Percentiles rank a stretch among this genome's conserved stretches.
Evolutionary conservation across 345 rosid species (phyloP).

Genomic region (Hibiscus syriacus): DNA sequence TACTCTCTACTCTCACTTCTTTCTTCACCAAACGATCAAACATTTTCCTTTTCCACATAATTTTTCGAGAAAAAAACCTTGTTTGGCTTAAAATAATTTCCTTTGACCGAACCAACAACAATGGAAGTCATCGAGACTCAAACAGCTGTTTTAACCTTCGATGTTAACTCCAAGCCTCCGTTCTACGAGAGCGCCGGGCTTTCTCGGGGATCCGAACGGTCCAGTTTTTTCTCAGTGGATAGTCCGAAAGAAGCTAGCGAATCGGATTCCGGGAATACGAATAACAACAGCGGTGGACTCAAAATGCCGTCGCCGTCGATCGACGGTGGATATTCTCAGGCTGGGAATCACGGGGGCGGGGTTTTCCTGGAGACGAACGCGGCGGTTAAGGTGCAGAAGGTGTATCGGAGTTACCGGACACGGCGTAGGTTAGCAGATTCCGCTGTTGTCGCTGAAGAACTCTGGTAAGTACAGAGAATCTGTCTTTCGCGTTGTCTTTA

Average conservation of each 20-base stretch:
- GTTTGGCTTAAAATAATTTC: background rate
- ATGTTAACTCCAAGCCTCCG: slow-evolving; percentile 29
- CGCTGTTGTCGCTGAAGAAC: slow-evolving; percentile 81
- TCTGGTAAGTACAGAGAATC: slow-evolving; percentile 39
- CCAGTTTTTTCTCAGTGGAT: background rate
- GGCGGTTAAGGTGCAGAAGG: slow-evolving; percentile 63
- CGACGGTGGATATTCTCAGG: slow-evolving; percentile 2
- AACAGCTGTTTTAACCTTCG: slow-evolving; percentile 25
- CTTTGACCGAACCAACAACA: background rate
- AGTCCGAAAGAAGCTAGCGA: background rate
- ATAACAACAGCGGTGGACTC: background rate
- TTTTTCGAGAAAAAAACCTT: background rate
- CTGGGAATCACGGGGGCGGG: background rate
- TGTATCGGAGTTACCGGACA: slow-evolving; percentile 81
- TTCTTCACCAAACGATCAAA: background rate
- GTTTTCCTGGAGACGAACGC: slow-evolving; percentile 18
- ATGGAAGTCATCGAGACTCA: slow-evolving; percentile 39
- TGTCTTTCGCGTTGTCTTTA: background rate
- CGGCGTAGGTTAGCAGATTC: slow-evolving; percentile 88
- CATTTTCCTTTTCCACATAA: background rate
- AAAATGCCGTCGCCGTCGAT: background rate
- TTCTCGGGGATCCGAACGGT: background rate
- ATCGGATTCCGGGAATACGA: background rate
- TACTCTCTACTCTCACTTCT: background rate
- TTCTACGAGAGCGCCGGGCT: slow-evolving; percentile 16